phyloP scores from a whole-genome alignment of 2,329 filamentous ascomycete genomes.

The Blastomyces emzantsi region DNA sequence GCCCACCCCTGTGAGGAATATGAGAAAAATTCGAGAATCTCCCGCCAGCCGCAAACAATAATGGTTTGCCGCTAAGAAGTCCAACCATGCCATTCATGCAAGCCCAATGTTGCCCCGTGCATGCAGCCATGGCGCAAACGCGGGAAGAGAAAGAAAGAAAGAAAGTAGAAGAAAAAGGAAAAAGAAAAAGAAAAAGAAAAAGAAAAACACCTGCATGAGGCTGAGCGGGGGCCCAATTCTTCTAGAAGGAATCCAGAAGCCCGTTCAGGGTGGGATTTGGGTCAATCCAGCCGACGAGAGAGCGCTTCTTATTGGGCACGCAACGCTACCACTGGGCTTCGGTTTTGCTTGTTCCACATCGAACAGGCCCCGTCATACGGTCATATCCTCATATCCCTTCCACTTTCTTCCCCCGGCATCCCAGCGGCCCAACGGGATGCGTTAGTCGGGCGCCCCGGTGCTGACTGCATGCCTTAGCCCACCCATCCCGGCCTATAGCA shows the following conservation, averaged over 20 bases:
- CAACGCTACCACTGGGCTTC: background rate
- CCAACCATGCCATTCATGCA: constrained; percentile 5
- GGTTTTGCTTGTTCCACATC: background rate
- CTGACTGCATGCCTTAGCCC: constrained; percentile 4
- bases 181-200: too few relatives aligned
- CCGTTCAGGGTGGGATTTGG: background rate
- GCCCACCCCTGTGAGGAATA: background rate
- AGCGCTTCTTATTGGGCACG: background rate
- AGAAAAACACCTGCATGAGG: background rate
- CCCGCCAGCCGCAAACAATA: background rate
- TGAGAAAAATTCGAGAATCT: background rate
- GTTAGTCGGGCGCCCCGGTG: background rate
- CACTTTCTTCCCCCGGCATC: background rate
- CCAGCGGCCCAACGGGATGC: background rate
- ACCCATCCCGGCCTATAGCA: background rate
- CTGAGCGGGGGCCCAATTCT: background rate
- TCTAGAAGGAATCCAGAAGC: constrained; percentile 10
- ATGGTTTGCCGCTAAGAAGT: background rate
- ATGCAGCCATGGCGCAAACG: background rate
- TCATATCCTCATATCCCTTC: background rate
- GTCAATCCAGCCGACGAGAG: constrained; percentile 3
- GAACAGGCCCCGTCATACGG: background rate
- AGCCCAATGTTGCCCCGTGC: constrained; percentile 4
- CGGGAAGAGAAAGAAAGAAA: background rate
- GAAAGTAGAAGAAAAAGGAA: background rate